A percentile compares a stretch with the other conserved stretches of the same genome.
These are phyloP conservation scores for Musa schizocarpa DNA, from an alignment of 176 grass and related monocot genomes.

Conservation along the genomic window DNA sequence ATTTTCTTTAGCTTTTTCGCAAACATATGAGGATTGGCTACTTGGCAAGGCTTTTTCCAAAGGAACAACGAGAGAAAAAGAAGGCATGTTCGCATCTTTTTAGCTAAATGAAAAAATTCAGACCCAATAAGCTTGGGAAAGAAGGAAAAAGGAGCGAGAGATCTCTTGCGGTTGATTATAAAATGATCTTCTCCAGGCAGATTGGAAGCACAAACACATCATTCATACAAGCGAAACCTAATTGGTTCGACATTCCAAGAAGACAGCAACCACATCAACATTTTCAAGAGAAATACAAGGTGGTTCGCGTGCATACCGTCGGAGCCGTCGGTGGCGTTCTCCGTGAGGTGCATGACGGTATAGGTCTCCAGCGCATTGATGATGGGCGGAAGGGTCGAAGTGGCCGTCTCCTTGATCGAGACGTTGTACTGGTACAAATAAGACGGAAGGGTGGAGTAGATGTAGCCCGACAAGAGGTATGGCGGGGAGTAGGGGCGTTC, in stretches of 20 bases:
- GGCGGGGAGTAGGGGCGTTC: not conserved
- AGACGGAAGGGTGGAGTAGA: not conserved
- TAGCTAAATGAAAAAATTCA: too few relatives aligned
- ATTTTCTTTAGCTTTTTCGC: too few relatives aligned
- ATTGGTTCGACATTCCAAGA: not conserved
- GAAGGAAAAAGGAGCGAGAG: too few relatives aligned
- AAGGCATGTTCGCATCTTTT: too few relatives aligned
- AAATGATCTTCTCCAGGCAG: too few relatives aligned
- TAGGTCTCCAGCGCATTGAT: not conserved
- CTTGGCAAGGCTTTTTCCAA: too few relatives aligned
- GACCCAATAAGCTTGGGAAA: too few relatives aligned
- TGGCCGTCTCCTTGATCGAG: constrained; percentile 23
- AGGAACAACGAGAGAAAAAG: too few relatives aligned
- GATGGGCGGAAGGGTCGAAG: constrained; percentile 22
- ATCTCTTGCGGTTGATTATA: too few relatives aligned
- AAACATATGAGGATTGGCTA: too few relatives aligned
- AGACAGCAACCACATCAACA: not conserved
- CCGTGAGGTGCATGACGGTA: not conserved
- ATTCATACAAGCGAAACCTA: not conserved
- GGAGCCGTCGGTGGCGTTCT: not conserved
- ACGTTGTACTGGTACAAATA: constrained; percentile 19
- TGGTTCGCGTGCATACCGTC: not conserved
- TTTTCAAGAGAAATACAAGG: not conserved
- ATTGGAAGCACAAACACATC: not conserved
- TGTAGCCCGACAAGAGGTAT: not conserved